These are phyloP conservation scores for Starmerella floricola DNA, from an alignment of 805 yeast species.

Conservation along the genomic window DNA sequence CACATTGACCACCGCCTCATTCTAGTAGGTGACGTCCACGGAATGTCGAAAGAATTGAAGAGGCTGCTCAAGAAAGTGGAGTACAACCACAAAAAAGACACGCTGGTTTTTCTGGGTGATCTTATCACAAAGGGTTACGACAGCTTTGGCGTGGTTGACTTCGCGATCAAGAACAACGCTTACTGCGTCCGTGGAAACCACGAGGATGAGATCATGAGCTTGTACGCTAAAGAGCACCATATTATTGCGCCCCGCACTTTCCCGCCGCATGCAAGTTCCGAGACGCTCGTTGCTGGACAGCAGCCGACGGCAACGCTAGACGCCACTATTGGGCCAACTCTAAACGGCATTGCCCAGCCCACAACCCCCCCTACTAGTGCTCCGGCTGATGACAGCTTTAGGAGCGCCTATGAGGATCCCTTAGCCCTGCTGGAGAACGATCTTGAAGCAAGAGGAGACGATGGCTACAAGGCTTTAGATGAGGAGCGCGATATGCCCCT, in stretches of 20 bases:
- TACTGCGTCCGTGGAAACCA: conserved; percentile 83
- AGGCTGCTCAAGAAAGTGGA: conserved; percentile 42
- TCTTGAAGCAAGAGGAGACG: too few relatives aligned
- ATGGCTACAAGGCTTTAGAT: not conserved
- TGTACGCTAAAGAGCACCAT: conserved; percentile 52
- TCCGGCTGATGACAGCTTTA: not conserved
- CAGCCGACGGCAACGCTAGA: conserved; percentile 12
- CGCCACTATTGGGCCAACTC: conserved; percentile 18
- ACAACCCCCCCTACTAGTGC: not conserved
- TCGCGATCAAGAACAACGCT: conserved; percentile 44
- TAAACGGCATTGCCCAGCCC: not conserved
- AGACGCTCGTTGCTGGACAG: conserved; percentile 18
- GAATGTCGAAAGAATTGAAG: conserved; percentile 47
- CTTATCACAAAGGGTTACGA: conserved; percentile 76
- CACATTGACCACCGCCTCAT: conserved; percentile 37
- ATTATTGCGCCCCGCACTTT: conserved; percentile 26
- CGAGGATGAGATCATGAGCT: conserved; percentile 56
- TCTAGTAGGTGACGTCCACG: conserved; percentile 82
- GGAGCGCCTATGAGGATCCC: not conserved
- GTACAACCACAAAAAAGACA: conserved; percentile 35
- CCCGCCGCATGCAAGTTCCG: conserved; percentile 22
- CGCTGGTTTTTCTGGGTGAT: conserved; percentile 67
- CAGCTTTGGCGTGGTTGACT: conserved; percentile 56
- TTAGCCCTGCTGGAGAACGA: too few relatives aligned
- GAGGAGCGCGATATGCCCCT: conserved; percentile 30